Percentiles rank a stretch among this genome's conserved stretches.
Conservation (phyloP, 2,329 filamentous ascomycete species). For the Fusarium praegraminearum region DNA sequence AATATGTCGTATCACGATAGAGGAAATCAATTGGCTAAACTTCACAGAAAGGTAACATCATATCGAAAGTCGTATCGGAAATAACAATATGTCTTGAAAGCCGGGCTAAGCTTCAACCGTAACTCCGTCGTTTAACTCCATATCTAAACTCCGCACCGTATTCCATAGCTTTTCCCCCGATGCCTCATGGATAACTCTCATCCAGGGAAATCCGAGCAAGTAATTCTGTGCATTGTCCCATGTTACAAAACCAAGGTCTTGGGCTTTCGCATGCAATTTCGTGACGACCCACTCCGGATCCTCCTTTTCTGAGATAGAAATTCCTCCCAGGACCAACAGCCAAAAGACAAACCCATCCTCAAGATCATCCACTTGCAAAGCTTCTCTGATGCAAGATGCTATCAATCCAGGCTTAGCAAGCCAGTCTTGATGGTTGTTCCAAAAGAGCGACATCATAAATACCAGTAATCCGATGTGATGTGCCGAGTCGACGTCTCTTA, state of each 20-base stretch:
- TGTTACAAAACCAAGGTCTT: neutral
- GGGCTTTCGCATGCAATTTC: neutral
- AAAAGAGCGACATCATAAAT: slow-evolving; percentile 7
- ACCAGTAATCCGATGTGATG: neutral
- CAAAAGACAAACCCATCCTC: neutral
- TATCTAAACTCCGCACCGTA: neutral
- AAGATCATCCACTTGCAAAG: accelerated
- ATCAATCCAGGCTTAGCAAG: neutral
- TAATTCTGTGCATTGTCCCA: neutral
- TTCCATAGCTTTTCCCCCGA: slow-evolving; percentile 2
- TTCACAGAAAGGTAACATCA: neutral
- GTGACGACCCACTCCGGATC: neutral
- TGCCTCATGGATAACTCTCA: neutral
- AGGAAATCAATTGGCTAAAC: neutral
- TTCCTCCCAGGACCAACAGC: neutral
- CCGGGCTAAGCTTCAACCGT: neutral
- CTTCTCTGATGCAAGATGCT: neutral
- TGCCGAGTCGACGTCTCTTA: neutral
- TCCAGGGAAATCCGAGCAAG: neutral
- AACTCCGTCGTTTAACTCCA: slow-evolving; percentile 6
- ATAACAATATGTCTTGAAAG: neutral
- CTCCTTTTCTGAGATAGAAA: neutral
- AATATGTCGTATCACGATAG: neutral
- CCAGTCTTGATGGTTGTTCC: neutral
- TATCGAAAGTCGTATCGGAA: neutral